Evolutionary conservation across 176 grass and related monocot genomes (phyloP), one percentile per base, ranked within the genome.

Genomic region (Oryza officinalis): DNA sequence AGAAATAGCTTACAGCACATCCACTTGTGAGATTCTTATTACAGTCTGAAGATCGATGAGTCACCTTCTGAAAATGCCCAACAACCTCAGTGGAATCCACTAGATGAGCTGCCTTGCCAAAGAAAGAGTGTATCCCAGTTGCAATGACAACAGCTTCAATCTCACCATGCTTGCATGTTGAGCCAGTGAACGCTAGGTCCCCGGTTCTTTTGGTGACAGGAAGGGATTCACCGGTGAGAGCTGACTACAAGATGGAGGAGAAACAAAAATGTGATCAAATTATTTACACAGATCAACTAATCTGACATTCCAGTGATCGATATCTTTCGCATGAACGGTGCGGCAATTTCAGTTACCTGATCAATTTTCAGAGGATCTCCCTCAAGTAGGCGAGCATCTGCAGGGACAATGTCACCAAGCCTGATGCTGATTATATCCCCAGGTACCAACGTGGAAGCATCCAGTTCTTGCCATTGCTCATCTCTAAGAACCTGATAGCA

Each of bases 281-380:
- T 33, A 54, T 50, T 57, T 71, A n/a, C 37, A 69, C 46, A 71
- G n/a, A 63, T 63, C 27, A 78, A 45, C 31, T 38, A 75, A 27
- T 28, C 41, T 33, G 28, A 7, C 27, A 83, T 74, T 27, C 37
- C 1, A 44, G 1, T 22, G 13, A 35, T 4, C 8, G 23, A 8
- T 50, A 20, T 26, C 1, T n/a, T 76, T 6, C 1, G n/a, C 22
- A 8, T 12, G 9, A 49, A 37, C 17, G 23, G 20, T 31, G 8
- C 0, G 4, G 27, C 25, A 23, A 14, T 75, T 75, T 27, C 5
- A n/a, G 23, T 86, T 86, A 75, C 94, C 89, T 94, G 94, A 37
- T 97, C 94, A 79, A 97, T 92, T 90, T 97, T 94, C 1, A 97
- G 49, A 84, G 89, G 89, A 87, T 97, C 94, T 38, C 91, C 94